Evolutionary conservation across 257 asterid genomes (phyloP).

Genomic region (Gardenia jasminoides): DNA sequence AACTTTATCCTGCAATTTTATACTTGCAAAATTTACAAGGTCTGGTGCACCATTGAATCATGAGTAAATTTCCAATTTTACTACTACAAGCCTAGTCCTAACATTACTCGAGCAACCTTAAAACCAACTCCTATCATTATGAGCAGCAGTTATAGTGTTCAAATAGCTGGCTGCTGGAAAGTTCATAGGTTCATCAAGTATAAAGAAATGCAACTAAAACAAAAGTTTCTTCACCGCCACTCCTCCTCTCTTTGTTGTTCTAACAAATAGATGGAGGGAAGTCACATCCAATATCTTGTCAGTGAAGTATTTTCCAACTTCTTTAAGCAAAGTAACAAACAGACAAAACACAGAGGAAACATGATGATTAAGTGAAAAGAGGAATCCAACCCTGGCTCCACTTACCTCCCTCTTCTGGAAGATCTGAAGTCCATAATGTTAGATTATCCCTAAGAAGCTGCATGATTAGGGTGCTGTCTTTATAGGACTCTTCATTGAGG

Average conservation of each 20-base stretch:
- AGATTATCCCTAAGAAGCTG: slow-evolving; percentile 78
- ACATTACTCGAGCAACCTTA: not conserved
- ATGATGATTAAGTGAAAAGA: not conserved
- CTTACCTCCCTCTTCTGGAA: slow-evolving; percentile 73
- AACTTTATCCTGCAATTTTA: not conserved
- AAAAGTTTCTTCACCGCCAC: not conserved
- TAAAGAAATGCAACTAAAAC: not conserved
- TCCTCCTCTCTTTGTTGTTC: not conserved
- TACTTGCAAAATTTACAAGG: not conserved
- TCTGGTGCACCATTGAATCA: not conserved
- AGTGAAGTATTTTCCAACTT: not conserved
- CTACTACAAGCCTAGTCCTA: not conserved
- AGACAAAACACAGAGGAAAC: not conserved
- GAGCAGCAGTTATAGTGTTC: not conserved
- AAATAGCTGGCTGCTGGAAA: not conserved
- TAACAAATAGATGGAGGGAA: not conserved
- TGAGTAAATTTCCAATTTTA: not conserved
- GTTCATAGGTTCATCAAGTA: not conserved
- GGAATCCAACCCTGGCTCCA: not conserved
- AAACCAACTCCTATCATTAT: too few species aligned
- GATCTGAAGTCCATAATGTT: slow-evolving; percentile 70
- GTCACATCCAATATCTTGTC: not conserved
- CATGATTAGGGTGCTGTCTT: slow-evolving; percentile 80
- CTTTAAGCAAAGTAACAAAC: not conserved
- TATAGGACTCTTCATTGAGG: slow-evolving; percentile 68